Evolutionary conservation across 2,329 filamentous ascomycete species (phyloP).

Genomic region (Diaporthe destruens): DNA sequence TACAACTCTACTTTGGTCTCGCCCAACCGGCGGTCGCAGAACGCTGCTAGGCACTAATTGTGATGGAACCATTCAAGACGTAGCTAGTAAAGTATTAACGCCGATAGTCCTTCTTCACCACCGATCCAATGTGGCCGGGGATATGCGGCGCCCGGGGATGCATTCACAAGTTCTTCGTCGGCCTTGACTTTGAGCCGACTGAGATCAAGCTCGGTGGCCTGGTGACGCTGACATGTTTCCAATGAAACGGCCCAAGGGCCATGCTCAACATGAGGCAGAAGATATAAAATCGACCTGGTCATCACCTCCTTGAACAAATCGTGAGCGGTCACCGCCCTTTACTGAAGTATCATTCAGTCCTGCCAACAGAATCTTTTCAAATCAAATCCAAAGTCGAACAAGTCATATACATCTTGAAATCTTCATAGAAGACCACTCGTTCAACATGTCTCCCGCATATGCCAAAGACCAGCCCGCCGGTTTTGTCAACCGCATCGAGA

Average conservation of each 20-base stretch:
- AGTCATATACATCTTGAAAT: not conserved
- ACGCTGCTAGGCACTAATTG: not conserved
- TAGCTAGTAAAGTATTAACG: constrained; percentile 2
- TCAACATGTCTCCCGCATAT: constrained; percentile 38
- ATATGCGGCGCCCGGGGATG: not conserved
- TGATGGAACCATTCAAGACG: not conserved
- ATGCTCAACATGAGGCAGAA: not conserved
- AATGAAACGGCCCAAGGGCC: not conserved
- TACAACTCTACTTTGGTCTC: not conserved
- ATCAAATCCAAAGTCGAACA: no score
- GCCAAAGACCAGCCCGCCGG: constrained; percentile 44
- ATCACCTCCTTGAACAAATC: not conserved
- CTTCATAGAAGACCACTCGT: not conserved
- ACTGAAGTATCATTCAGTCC: not conserved
- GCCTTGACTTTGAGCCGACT: constrained; percentile 18
- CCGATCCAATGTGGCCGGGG: not conserved
- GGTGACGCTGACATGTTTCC: not conserved
- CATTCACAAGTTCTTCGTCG: not conserved
- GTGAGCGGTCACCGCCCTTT: not conserved
- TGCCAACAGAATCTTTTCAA: not conserved
- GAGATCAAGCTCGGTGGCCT: not conserved
- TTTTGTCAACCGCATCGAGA: constrained; percentile 55
- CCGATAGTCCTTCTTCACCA: not conserved
- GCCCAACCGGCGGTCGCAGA: not conserved
- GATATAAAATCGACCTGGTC: constrained; percentile 1